Conservation (phyloP, 495 filamentous ascomycete genomes). For the Hyaloscypha hepaticicola region DNA sequence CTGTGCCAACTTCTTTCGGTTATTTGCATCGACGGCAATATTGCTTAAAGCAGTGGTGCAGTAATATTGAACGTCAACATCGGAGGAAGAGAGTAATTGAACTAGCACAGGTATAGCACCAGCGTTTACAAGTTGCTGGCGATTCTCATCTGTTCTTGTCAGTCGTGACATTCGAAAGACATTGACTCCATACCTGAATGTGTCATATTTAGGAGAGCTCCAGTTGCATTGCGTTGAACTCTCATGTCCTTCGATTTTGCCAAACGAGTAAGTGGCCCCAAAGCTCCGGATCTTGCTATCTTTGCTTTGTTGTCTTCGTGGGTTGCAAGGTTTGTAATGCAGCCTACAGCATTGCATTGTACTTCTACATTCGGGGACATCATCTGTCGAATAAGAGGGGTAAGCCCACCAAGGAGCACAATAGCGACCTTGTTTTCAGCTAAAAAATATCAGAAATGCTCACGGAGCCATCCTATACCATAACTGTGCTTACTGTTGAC, state of each 20-base stretch:
- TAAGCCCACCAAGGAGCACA: constrained; percentile 84
- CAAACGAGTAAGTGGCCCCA: constrained; percentile 84
- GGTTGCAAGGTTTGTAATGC: constrained; percentile 96
- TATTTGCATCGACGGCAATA: constrained; percentile 90
- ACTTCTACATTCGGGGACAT: constrained; percentile 98
- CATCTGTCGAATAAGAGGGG: constrained; percentile 96
- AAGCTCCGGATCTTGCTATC: constrained; percentile 91
- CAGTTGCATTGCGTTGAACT: constrained; percentile 95
- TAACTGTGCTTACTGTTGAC: constrained; percentile 76
- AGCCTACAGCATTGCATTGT: constrained; percentile 98
- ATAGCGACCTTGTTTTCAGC: constrained; percentile 98
- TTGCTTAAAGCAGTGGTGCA: constrained; percentile 98
- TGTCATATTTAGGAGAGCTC: constrained; percentile 96
- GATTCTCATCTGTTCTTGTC: constrained; percentile 75
- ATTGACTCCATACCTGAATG: constrained; percentile 74
- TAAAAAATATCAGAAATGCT: constrained; percentile 50
- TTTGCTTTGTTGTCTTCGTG: constrained; percentile 99
- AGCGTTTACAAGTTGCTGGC: constrained; percentile 93
- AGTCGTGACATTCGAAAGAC: constrained; percentile 14
- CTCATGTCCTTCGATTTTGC: constrained; percentile 99
- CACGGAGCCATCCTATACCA: background rate
- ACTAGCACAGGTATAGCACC: constrained; percentile 96
- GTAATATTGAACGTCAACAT: constrained; percentile 99
- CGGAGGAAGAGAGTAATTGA: constrained; percentile 83
- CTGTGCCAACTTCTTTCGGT: constrained; percentile 85